A percentile compares a stretch with the other conserved stretches of the same genome.
Evolutionary conservation across 495 filamentous ascomycete species (phyloP).

Genomic region (Friedmanniomyces simplex): DNA sequence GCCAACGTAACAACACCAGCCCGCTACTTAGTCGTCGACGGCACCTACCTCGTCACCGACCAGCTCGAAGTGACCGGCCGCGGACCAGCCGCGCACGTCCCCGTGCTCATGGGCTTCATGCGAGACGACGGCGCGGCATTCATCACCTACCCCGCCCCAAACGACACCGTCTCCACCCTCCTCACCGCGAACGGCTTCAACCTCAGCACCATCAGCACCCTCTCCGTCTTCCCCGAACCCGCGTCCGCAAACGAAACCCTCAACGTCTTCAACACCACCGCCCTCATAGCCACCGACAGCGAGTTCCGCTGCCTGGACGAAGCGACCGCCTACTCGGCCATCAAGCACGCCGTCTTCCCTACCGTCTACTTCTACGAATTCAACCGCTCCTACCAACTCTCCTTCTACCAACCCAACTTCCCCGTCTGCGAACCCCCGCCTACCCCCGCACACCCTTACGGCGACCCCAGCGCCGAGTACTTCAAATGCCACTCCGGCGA

Average conservation of each 20-base stretch:
- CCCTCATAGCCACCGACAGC: slow-evolving; percentile 39
- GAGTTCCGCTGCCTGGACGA: slow-evolving; percentile 43
- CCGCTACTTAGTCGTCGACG: slow-evolving; percentile 39
- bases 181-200: slow-evolving; percentile 19
- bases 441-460: slow-evolving; percentile 29
- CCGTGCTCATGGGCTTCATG: slow-evolving; percentile 39
- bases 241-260: slow-evolving; percentile 32
- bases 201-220: slow-evolving; percentile 30
- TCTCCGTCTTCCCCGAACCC: slow-evolving; percentile 20
- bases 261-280: slow-evolving; percentile 35
- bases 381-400: slow-evolving; percentile 43
- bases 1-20: slow-evolving; percentile 21
- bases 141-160: slow-evolving; percentile 35
- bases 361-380: slow-evolving; percentile 40
- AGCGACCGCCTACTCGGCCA: slow-evolving; percentile 35
- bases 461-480: slow-evolving; percentile 36
- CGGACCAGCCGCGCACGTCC: slow-evolving; percentile 22
- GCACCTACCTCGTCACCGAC: slow-evolving; percentile 32
- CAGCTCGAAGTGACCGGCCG: slow-evolving; percentile 27
- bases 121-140: slow-evolving; percentile 42
- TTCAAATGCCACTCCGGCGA: slow-evolving; percentile 42
- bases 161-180: slow-evolving; percentile 25
- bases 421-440: slow-evolving; percentile 37
- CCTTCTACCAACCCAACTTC: slow-evolving; percentile 35
- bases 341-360: slow-evolving; percentile 26